phyloP scores from a whole-genome alignment of 345 rosid species.

The Eucalyptus tenuipes region DNA sequence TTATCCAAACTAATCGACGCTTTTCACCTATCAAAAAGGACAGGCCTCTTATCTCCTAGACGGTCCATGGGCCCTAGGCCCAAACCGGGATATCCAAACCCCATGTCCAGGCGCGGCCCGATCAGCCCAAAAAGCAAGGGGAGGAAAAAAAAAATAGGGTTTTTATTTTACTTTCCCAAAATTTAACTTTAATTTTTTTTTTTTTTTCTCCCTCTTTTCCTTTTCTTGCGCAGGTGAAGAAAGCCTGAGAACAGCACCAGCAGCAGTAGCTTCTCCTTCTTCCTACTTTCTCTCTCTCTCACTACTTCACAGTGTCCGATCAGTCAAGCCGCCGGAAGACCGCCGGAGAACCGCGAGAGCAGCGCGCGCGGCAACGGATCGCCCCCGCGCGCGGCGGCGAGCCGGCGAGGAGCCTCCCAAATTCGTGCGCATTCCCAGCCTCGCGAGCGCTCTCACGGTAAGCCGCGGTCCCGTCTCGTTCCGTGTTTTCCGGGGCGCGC shows the following conservation, averaged over 20 bases:
- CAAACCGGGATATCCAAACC: background rate
- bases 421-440: background rate
- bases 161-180: background rate
- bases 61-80: background rate
- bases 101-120: background rate
- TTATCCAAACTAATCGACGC: rapidly evolving
- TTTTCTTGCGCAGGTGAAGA: background rate
- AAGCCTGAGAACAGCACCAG: background rate
- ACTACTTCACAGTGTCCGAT: background rate
- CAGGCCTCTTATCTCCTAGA: background rate
- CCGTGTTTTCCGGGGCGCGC: background rate
- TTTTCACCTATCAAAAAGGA: background rate
- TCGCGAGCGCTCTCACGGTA: background rate
- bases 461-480: background rate
- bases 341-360: too few relatives aligned
- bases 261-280: background rate
- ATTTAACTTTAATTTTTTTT: background rate
- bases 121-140: background rate
- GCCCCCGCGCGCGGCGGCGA: background rate
- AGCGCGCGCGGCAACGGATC: background rate
- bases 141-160: background rate
- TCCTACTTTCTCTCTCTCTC: background rate
- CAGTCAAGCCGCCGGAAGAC: background rate
- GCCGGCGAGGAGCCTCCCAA: background rate
- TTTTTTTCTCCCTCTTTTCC: background rate